Evolutionary conservation across 2,329 filamentous ascomycete genomes (phyloP).

Genomic region (Alternaria conjuncta): DNA sequence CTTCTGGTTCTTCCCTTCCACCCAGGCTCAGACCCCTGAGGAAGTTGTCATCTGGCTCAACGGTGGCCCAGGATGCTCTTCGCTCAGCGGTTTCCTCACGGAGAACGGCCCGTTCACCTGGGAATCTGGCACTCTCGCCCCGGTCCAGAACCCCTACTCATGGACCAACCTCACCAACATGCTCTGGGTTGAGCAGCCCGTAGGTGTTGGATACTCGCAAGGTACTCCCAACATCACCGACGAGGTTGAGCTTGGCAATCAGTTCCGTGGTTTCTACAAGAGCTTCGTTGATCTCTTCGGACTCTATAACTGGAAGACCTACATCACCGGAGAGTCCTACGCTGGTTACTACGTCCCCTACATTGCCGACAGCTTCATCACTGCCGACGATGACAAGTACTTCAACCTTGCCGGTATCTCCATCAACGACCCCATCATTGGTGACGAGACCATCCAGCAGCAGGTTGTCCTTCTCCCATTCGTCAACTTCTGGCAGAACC

Average conservation of each 20-base stretch:
- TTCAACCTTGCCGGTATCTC: conserved; percentile 60
- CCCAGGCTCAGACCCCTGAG: conserved; percentile 57
- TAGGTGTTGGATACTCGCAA: conserved; percentile 54
- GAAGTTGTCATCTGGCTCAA: conserved; percentile 66
- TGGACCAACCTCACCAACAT: conserved; percentile 62
- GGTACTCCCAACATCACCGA: conserved; percentile 55
- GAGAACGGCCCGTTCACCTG: conserved; percentile 71
- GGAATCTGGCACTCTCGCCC: conserved; percentile 70
- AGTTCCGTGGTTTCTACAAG: conserved; percentile 61
- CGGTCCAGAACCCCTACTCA: conserved; percentile 71
- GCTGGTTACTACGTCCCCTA: conserved; percentile 65
- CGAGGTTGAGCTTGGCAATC: conserved; percentile 54
- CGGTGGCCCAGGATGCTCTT: conserved; percentile 54
- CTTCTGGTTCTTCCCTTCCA: conserved; percentile 70
- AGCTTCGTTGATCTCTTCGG: conserved; percentile 63
- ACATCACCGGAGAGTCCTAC: conserved; percentile 63
- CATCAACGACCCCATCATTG: conserved; percentile 58
- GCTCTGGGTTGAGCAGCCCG: conserved; percentile 57
- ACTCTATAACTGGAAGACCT: conserved; percentile 61
- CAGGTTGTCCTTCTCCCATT: conserved; percentile 45
- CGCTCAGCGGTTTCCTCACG: conserved; percentile 72
- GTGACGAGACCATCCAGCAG: conserved; percentile 50
- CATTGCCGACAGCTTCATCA: conserved; percentile 62
- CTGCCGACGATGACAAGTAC: conserved; percentile 58
- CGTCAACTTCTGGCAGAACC: conserved; percentile 49